Evolutionary conservation across 2,329 filamentous ascomycete genomes (phyloP).

Genomic region (Colletotrichum lupini): DNA sequence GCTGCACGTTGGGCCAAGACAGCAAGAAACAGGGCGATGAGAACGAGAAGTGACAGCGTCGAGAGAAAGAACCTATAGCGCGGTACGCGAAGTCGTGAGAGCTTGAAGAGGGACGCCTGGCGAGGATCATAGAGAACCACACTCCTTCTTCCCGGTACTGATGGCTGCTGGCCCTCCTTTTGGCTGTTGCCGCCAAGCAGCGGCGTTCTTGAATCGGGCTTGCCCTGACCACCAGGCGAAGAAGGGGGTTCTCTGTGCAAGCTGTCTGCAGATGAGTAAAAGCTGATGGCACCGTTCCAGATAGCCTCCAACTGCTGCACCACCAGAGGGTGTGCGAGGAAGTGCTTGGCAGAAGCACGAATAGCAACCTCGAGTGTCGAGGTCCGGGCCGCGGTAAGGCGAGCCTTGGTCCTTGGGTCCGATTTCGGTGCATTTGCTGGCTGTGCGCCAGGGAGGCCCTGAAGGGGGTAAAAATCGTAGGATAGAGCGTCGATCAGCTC

Average conservation of each 20-base stretch:
- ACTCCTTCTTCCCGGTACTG: slow-evolving; percentile 70
- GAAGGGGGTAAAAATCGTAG: slow-evolving; percentile 94
- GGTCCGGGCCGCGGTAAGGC: slow-evolving; percentile 76
- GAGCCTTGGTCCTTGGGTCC: slow-evolving; percentile 55
- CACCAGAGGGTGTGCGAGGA: slow-evolving; percentile 89
- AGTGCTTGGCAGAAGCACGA: slow-evolving; percentile 90
- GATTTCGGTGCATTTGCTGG: slow-evolving; percentile 50
- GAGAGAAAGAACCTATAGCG: slow-evolving; percentile 92
- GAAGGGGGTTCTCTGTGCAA: slow-evolving; percentile 73
- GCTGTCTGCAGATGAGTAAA: slow-evolving; percentile 88
- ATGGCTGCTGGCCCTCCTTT: slow-evolving; percentile 43
- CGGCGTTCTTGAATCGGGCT: slow-evolving; percentile 61
- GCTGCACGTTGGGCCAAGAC: slow-evolving; percentile 81
- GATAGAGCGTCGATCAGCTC: slow-evolving; percentile 94
- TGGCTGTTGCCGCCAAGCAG: slow-evolving; percentile 54
- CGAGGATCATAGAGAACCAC: slow-evolving; percentile 91
- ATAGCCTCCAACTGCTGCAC: slow-evolving; percentile 97
- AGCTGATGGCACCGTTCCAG: slow-evolving; percentile 95
- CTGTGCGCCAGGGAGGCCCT: slow-evolving; percentile 73
- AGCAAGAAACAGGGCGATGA: slow-evolving; percentile 86
- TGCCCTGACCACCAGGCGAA: slow-evolving; percentile 41
- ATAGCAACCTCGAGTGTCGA: slow-evolving; percentile 95
- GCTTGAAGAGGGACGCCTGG: slow-evolving; percentile 90
- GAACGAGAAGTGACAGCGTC: slow-evolving; percentile 84
- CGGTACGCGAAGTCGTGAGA: slow-evolving; percentile 89